Base-by-base conservation (phyloP, 495 filamentous ascomycete genomes). In the Tuber borchii region DNA sequence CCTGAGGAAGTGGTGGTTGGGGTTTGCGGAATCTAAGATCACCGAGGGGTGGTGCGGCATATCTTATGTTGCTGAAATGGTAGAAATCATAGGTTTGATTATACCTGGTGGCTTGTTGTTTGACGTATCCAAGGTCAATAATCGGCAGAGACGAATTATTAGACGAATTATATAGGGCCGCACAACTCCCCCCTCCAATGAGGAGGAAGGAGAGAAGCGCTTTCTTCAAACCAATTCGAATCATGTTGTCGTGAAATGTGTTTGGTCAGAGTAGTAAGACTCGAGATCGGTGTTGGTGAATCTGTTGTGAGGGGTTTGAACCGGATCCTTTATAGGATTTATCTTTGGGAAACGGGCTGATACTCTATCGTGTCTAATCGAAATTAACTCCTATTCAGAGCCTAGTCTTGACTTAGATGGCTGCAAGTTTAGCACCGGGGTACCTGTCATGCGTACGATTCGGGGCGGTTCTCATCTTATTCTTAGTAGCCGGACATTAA, bases 101-200 rank as follows among this genome's bases (percentile, higher is more conserved):
- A 42, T 81, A 81, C 44, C 37, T 43, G 22, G 80, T 79, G 10
- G 80, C 80, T 56, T 78, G 56, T 69, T 82, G 80, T 42, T 77
- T 77, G 51, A 82, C 80, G 45, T 82, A 82, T n/a, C 80, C 80
- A 74, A 82, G 80, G 39, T 82, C 77, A 37, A 82, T 37, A 8
- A 82, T 56, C 31, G 80, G 80, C 12, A 82, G 76, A 19, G 75
- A 65, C 4, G 71, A 45, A 37, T 37, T 37, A 37, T 37, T 1
- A 37, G 34, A 37, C 34, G 34, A 37, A 31, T 56, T 37, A 14
- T 76, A n/a, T 19, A 45, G 45, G n/a, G 10, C 10, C 14, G 56
- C 26, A 34, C 56, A 65, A 17, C 26, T 65, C 56, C 56, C 56
- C 1, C 56, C 10, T 6, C 56, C 56, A 31, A 65, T 65, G n/a